Conservation (phyloP, 805 yeast species). For the Kuraishia molischiana region DNA sequence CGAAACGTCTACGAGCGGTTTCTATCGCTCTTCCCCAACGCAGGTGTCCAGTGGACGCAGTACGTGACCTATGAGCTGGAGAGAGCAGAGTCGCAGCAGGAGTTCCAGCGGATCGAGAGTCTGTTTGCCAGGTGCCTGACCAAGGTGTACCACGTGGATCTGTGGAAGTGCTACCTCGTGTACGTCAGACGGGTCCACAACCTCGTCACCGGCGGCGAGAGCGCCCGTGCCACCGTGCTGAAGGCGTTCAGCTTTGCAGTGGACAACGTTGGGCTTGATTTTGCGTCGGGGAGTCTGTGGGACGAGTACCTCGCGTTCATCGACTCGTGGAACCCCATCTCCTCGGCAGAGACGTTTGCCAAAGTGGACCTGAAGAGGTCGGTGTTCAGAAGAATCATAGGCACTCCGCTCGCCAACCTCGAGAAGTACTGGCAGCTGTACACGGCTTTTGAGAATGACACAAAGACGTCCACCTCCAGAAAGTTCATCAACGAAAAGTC, state of each 20-base stretch:
- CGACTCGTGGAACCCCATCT: slow-evolving; percentile 67
- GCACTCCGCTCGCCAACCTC: slow-evolving; percentile 67
- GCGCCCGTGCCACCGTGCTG: slow-evolving; percentile 60
- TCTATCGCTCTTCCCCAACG: slow-evolving; percentile 54
- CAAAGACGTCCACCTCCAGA: slow-evolving; percentile 69
- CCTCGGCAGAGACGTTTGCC: slow-evolving; percentile 79
- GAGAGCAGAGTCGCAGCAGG: slow-evolving; percentile 30
- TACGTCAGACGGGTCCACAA: slow-evolving; percentile 67
- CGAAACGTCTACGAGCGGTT: slow-evolving; percentile 49
- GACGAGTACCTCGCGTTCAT: slow-evolving; percentile 72
- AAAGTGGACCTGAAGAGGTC: slow-evolving; percentile 69
- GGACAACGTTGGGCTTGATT: slow-evolving; percentile 70
- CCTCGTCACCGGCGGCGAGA: slow-evolving; percentile 73
- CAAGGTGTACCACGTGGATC: slow-evolving; percentile 48
- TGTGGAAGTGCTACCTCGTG: slow-evolving; percentile 71
- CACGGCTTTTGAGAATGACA: slow-evolving; percentile 73
- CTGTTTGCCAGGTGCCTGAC: slow-evolving; percentile 58
- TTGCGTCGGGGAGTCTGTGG: slow-evolving; percentile 67
- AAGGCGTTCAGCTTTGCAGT: slow-evolving; percentile 82
- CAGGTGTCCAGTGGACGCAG: slow-evolving; percentile 64
- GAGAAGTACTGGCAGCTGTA: slow-evolving; percentile 78
- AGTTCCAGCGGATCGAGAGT: slow-evolving; percentile 54
- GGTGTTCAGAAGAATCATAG: slow-evolving; percentile 56
- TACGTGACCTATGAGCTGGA: slow-evolving; percentile 59
- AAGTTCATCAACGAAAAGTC: slow-evolving; percentile 77